phyloP scores from a whole-genome alignment of 306 rosid species.

The Gastrolobium villosum region DNA sequence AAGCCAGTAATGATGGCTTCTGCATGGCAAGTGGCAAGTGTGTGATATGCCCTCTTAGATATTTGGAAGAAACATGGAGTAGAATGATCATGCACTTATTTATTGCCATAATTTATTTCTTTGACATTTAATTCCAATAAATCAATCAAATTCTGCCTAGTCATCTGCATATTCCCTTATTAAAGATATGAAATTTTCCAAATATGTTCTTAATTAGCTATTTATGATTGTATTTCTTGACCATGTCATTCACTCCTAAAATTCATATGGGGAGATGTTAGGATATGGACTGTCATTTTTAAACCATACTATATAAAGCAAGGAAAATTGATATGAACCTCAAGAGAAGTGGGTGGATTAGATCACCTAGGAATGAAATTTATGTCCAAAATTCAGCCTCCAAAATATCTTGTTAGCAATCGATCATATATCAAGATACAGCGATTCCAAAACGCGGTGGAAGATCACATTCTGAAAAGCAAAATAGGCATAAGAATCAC shows the following conservation, averaged over 20 bases:
- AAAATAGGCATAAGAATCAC: no score
- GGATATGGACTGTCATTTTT: background rate
- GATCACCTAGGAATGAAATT: no score
- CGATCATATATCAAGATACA: no score
- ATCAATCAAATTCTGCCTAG: constrained; percentile 10
- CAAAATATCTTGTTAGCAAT: no score
- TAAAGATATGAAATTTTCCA: background rate
- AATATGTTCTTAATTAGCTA: background rate
- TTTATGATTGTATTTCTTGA: constrained; percentile 23
- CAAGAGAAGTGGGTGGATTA: no score
- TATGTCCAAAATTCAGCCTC: no score
- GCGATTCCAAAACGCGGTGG: no score
- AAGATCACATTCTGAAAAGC: no score
- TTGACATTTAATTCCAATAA: constrained; percentile 36
- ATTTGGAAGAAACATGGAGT: background rate
- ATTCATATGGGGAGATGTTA: constrained; percentile 10
- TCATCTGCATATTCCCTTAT: background rate
- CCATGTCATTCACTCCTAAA: constrained; percentile 9
- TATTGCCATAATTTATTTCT: constrained; percentile 30
- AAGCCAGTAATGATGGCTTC: constrained; percentile 79
- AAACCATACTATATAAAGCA: no score
- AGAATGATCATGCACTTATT: constrained; percentile 32
- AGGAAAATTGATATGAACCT: no score
- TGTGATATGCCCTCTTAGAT: constrained; percentile 39
- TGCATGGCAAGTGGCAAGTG: constrained; percentile 75